These are phyloP conservation scores for Fagus sylvatica DNA, from an alignment of 306 rosid species.

Conservation along the genomic window DNA sequence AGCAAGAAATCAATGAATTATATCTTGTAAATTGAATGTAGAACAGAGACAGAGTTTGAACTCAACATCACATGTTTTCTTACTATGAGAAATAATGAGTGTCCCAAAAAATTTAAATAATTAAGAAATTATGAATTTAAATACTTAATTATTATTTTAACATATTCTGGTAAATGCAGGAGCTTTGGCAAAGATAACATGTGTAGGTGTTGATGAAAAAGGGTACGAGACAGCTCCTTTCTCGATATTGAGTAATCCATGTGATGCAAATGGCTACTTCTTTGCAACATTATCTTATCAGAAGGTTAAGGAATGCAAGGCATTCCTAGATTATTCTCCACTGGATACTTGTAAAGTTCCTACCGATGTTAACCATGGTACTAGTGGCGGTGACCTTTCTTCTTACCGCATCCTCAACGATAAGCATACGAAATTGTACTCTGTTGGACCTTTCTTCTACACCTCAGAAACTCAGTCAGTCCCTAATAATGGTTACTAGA, in stretches of 20 bases:
- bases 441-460: constrained; percentile 53
- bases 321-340: constrained; percentile 42
- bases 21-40: too few species aligned
- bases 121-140: too few species aligned
- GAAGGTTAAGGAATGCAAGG: constrained; percentile 46
- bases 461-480: constrained; percentile 23
- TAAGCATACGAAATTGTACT: constrained; percentile 30
- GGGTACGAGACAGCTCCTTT: constrained; percentile 5
- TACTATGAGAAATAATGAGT: too few species aligned
- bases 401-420: constrained; percentile 35
- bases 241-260: constrained; percentile 27
- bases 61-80: too few species aligned
- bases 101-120: too few species aligned
- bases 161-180: constrained; percentile 26
- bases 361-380: constrained; percentile 43
- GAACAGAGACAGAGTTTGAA: too few species aligned
- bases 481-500: background rate
- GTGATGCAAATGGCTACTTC: constrained; percentile 58
- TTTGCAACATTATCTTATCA: constrained; percentile 21
- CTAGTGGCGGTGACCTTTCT: constrained; percentile 40
- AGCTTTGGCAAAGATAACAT: constrained; percentile 48
- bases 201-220: constrained; percentile 28
- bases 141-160: too few species aligned
- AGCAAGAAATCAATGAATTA: too few species aligned
- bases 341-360: constrained; percentile 43